A percentile compares a stretch with the other conserved stretches of the same genome.
These are phyloP conservation scores for Murraya koenigii DNA, from an alignment of 345 rosid genomes.

Conservation along the genomic window DNA sequence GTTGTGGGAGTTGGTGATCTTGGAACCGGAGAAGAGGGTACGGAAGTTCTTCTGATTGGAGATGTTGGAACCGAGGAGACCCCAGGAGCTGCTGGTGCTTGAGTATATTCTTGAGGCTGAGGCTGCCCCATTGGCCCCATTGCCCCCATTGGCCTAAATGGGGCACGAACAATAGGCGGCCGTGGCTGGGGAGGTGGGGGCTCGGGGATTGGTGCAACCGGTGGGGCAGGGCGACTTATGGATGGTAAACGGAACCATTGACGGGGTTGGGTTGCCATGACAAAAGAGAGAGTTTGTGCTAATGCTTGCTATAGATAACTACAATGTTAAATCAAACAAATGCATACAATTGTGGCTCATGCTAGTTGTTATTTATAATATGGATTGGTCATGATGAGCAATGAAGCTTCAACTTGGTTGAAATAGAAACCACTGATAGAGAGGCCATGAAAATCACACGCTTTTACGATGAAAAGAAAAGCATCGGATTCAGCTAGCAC, in stretches of 20 bases:
- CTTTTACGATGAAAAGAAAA: constrained; percentile 11
- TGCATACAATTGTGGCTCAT: neutral
- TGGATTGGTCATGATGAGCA: neutral
- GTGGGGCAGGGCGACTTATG: constrained; percentile 30
- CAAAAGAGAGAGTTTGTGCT: neutral
- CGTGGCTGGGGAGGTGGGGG: constrained; percentile 37
- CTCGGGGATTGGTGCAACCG: constrained; percentile 28
- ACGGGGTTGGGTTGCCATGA: constrained; percentile 54
- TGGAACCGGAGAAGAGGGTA: constrained; percentile 33
- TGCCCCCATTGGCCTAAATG: constrained; percentile 36
- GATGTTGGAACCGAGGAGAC: constrained; percentile 27
- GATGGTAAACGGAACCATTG: constrained; percentile 59
- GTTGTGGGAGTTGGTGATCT: neutral
- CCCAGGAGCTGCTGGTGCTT: constrained; percentile 14
- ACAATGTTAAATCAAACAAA: neutral
- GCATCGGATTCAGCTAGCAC: constrained; percentile 45
- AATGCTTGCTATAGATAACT: neutral
- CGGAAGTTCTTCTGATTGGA: constrained; percentile 14
- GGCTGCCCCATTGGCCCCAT: constrained; percentile 27
- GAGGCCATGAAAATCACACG: constrained; percentile 1
- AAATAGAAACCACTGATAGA: neutral
- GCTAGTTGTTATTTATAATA: constrained; percentile 23
- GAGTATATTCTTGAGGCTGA: constrained; percentile 24
- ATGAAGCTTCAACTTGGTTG: constrained; percentile 5
- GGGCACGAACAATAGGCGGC: constrained; percentile 22